Evolutionary conservation across 768 basidiomycete species (phyloP).

Genomic region (Coprinopsis strossmayeri): DNA sequence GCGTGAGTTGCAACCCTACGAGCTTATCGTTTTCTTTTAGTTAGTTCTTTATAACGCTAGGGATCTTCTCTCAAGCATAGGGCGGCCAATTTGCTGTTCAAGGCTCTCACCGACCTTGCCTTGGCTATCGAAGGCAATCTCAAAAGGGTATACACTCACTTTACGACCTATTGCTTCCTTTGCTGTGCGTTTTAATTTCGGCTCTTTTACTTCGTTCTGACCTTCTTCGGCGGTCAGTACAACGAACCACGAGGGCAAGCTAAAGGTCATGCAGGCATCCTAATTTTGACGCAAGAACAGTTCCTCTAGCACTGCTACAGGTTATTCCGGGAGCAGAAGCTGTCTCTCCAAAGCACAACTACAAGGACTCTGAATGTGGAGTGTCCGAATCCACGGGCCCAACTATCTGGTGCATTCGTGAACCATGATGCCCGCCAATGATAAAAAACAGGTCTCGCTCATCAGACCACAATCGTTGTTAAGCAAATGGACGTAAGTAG

Average conservation of each 20-base stretch:
- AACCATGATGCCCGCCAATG: not conserved
- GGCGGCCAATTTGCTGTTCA: not conserved
- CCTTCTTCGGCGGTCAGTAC: not conserved
- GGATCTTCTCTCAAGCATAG: no score
- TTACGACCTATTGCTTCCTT: not conserved
- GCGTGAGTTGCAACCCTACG: not conserved
- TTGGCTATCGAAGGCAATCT: not conserved
- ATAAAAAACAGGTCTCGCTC: not conserved
- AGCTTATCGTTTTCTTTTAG: no score
- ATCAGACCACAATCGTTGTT: conserved; percentile 10
- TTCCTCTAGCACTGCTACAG: not conserved
- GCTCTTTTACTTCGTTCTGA: not conserved
- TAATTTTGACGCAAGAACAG: not conserved
- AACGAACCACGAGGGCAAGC: not conserved
- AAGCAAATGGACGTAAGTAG: not conserved
- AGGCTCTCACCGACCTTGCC: not conserved
- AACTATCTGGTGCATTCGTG: conserved; percentile 9
- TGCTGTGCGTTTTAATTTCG: conserved; percentile 4
- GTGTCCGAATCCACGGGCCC: not conserved
- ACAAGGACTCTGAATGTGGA: not conserved
- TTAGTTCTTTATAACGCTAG: no score
- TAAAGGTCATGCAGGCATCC: not conserved
- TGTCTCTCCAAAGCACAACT: not conserved
- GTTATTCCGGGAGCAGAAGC: not conserved
- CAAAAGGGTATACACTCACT: not conserved